Base-by-base conservation (phyloP, 257 asterid species). In the Gentiana dahurica region DNA sequence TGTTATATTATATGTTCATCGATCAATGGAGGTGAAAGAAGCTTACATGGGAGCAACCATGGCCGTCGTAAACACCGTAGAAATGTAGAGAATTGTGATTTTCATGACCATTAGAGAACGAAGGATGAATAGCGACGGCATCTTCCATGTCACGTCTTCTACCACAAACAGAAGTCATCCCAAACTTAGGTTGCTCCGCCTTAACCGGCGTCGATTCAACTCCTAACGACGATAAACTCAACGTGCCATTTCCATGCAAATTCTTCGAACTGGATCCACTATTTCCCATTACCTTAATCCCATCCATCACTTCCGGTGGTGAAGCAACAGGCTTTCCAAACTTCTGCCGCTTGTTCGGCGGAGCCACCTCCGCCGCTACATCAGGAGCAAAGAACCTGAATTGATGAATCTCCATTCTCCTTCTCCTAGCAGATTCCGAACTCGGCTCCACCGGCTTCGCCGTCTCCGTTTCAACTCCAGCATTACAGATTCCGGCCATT, bases 121-220 rank as follows among this genome's bases (percentile, higher is more conserved):
- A 68, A 1, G 94, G 92, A 51, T 68, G 89, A 68, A 81, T 67
- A 0, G 95, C 85, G 0, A 90, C 86, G 0, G 96, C 84, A 58
- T 90, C 98, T 76, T 90, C 98, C 98, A 90, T 90, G 12, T 90
- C 98, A 36, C 94, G 68, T 39, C 98, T 70, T 65, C 96, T 71
- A 1, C 98, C 98, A 53, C 98, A 87, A 43, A 90, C 84, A 3
- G 96, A 87, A 0, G 94, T 80, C 62, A 43, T 53, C 0, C 98
- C 96, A 47, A 72, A 90, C 49, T 78, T 90, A 0, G 95, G 80
- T 2, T 5, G 45, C 36, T 79, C 79, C 24, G 60, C 2, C 7
- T n/a, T 38, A 48, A 11, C 53, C 8, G 58, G 6, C 64, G 24
- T 24, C 24, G 24, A 24, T 24, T 24, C 24, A 24, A 24, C 24